These are phyloP conservation scores for Diutina ranongensis DNA, from an alignment of 1,139 yeast genomes.

Conservation along the genomic window DNA sequence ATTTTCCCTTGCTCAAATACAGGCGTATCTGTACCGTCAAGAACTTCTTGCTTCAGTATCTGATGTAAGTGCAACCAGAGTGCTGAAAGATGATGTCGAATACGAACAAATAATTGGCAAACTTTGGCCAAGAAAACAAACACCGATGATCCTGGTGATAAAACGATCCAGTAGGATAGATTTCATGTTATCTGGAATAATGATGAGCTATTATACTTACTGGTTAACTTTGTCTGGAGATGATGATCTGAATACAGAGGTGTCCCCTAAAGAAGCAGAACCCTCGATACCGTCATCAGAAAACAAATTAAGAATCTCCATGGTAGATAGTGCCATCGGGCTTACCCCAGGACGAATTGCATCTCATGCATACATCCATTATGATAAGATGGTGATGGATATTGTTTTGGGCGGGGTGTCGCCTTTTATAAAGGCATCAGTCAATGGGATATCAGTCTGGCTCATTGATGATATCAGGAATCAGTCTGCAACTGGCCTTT, in stretches of 20 bases:
- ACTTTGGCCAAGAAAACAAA: neutral
- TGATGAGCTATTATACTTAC: constrained; percentile 40
- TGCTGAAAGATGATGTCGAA: constrained; percentile 17
- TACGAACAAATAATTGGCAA: neutral
- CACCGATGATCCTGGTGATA: neutral
- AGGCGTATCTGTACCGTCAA: neutral
- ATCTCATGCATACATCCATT: neutral
- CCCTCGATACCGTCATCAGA: no score
- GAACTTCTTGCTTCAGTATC: neutral
- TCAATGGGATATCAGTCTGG: neutral
- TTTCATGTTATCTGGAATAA: constrained; percentile 9
- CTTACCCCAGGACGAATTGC: neutral
- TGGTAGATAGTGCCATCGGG: neutral
- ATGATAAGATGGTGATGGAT: neutral
- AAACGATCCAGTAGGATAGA: neutral
- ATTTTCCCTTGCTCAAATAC: neutral
- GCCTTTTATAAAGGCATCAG: neutral
- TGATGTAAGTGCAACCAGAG: neutral
- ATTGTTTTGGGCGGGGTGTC: neutral
- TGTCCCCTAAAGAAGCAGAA: no score
- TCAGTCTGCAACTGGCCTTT: neutral
- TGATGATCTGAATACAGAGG: constrained; percentile 8
- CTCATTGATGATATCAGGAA: neutral
- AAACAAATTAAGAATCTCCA: neutral
- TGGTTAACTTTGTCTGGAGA: constrained; percentile 33